Conservation (phyloP, 2,329 filamentous ascomycete species). For the Botrytis galanthina region DNA sequence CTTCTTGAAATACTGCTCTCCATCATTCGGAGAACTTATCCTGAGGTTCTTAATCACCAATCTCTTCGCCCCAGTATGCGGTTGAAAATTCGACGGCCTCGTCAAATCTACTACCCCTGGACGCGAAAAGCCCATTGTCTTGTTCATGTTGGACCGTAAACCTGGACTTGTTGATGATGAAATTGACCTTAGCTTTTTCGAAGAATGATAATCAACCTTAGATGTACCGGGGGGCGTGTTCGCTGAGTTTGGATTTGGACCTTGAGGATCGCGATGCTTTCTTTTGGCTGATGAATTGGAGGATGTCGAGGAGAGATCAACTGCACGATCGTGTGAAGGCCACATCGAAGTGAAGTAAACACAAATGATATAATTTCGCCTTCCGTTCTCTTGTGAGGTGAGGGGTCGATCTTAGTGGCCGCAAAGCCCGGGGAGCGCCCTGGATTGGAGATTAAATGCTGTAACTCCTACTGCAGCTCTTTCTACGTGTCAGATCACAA, state of each 20-base stretch:
- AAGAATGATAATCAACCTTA: constrained; percentile 40
- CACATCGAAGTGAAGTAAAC: constrained; percentile 36
- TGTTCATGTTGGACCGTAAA: constrained; percentile 31
- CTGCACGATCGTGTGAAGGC: constrained; percentile 31
- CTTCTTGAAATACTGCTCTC: constrained; percentile 74
- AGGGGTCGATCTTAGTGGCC: constrained; percentile 20
- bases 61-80: constrained; percentile 75
- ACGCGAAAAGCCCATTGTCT: constrained; percentile 24
- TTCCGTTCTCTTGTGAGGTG: constrained; percentile 17
- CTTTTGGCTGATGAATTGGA: constrained; percentile 23
- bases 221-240: neutral
- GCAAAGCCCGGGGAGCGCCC: constrained; percentile 1
- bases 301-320: constrained; percentile 26
- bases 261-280: constrained; percentile 26
- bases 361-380: constrained; percentile 27
- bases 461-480: constrained; percentile 10
- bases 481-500: constrained; percentile 17
- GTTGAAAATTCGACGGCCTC: constrained; percentile 54
- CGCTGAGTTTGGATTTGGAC: constrained; percentile 17
- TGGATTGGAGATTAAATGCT: constrained; percentile 13
- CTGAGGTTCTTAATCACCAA: constrained; percentile 93
- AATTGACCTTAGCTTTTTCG: constrained; percentile 74
- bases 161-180: constrained; percentile 45
- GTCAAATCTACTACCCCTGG: constrained; percentile 33
- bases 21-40: constrained; percentile 56